These are phyloP conservation scores for Talaromyces verruculosus DNA, from an alignment of 2,329 filamentous ascomycete species.

Conservation along the genomic window DNA sequence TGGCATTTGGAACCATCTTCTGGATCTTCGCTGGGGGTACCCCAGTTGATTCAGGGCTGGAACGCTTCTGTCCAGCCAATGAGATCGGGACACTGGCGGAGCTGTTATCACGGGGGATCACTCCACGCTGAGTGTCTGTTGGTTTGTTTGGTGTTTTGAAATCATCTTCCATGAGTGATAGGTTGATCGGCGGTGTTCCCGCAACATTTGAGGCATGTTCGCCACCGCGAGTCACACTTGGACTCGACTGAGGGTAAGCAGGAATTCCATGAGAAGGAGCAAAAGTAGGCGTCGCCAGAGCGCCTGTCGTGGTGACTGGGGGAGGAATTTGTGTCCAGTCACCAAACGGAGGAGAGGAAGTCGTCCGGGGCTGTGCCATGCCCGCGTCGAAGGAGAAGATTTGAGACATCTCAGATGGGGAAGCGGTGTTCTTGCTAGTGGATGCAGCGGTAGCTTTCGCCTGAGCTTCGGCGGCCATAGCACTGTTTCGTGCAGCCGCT, in stretches of 20 bases:
- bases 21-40: constrained; percentile 41
- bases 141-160: constrained; percentile 39
- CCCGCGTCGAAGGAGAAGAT: constrained; percentile 28
- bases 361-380: constrained; percentile 32
- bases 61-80: constrained; percentile 27
- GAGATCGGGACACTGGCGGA: constrained; percentile 24
- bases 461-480: constrained; percentile 39
- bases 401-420: constrained; percentile 28
- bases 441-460: constrained; percentile 32
- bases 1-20: constrained; percentile 35
- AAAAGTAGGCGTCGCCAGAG: constrained; percentile 26
- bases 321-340: constrained; percentile 41
- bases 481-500: constrained; percentile 19
- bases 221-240: constrained; percentile 44
- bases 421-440: constrained; percentile 34
- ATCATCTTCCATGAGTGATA: constrained; percentile 59
- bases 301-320: constrained; percentile 25
- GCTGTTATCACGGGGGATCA: constrained; percentile 23
- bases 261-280: constrained; percentile 27
- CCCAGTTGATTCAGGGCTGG: constrained; percentile 30
- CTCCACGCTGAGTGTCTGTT: constrained; percentile 21
- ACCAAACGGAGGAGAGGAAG: constrained; percentile 26
- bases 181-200: constrained; percentile 54
- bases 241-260: constrained; percentile 54
- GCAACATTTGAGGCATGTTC: constrained; percentile 37